A percentile compares a stretch with the other conserved stretches of the same genome.
These are phyloP conservation scores for Aspergillus caelatus DNA, from an alignment of 2,329 filamentous ascomycete species.

Conservation along the genomic window DNA sequence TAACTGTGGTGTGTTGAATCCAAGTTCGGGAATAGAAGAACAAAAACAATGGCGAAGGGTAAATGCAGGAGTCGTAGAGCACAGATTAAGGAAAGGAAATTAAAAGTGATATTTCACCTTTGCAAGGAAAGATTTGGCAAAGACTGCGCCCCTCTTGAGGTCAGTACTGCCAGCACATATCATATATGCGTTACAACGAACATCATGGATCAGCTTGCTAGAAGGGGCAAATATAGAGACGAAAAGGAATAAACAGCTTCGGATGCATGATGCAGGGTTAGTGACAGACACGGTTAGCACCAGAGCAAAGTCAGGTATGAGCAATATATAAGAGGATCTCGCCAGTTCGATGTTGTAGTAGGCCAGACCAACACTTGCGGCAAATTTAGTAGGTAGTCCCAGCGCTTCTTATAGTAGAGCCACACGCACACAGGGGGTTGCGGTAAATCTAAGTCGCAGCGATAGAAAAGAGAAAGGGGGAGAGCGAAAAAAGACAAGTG, in stretches of 20 bases:
- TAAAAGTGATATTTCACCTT: background rate
- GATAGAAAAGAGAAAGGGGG: background rate
- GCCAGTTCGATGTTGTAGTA: background rate
- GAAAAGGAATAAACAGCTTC: conserved; percentile 2
- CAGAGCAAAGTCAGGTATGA: conserved; percentile 14
- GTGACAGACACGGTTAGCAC: conserved; percentile 8
- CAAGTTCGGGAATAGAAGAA: background rate
- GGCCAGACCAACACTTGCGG: conserved; percentile 8
- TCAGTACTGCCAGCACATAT: background rate
- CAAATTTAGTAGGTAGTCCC: conserved; percentile 5
- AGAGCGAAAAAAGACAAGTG: background rate
- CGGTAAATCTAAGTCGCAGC: background rate
- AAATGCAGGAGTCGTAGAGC: background rate
- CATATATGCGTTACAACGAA: background rate
- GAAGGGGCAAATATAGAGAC: background rate
- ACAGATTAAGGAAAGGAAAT: background rate
- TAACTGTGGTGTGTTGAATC: background rate
- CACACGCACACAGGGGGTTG: background rate
- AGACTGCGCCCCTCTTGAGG: background rate
- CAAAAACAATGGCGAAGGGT: background rate
- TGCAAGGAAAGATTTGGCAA: background rate
- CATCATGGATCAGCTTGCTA: background rate
- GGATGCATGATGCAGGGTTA: conserved; percentile 2
- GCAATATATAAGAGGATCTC: conserved; percentile 8
- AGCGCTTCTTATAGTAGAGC: conserved; percentile 4